Conservation (phyloP, 2,329 filamentous ascomycete species). For the Chaetomium sp. region DNA sequence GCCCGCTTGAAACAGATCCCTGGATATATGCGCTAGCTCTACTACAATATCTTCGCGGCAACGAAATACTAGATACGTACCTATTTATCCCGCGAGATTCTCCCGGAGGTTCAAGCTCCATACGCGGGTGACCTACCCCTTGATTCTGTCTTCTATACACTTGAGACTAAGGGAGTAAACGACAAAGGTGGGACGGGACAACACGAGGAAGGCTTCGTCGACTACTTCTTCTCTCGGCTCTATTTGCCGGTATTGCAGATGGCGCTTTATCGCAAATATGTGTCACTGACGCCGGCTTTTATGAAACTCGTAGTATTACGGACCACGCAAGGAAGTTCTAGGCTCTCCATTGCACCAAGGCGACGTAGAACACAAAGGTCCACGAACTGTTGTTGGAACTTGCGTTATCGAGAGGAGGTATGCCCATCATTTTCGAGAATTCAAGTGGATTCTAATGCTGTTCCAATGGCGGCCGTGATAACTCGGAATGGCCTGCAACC, state of each 20-base stretch:
- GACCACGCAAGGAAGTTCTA: neutral
- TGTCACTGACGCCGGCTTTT: neutral
- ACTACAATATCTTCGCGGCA: conserved; percentile 11
- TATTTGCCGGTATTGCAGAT: too few relatives aligned
- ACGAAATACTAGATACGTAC: conserved; percentile 4
- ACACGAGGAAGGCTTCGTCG: too few relatives aligned
- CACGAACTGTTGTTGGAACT: neutral
- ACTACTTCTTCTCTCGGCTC: too few relatives aligned
- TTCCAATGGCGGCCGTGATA: too few relatives aligned
- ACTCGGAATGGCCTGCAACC: too few relatives aligned
- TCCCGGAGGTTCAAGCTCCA: conserved; percentile 13
- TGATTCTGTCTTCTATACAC: conserved; percentile 8
- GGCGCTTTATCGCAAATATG: too few relatives aligned
- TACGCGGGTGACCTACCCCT: conserved; percentile 12
- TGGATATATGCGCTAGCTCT: conserved; percentile 17
- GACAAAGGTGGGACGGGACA: neutral
- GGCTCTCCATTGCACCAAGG: neutral
- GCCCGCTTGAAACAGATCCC: conserved; percentile 16
- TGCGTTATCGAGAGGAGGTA: neutral
- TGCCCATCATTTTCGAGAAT: neutral
- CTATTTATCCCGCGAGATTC: conserved; percentile 24
- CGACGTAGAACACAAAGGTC: neutral
- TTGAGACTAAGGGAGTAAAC: conserved; percentile 1
- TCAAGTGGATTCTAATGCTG: too few relatives aligned
- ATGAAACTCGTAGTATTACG: neutral